Base-by-base conservation (phyloP, 106 monocot genomes). In the Allium sativum region DNA sequence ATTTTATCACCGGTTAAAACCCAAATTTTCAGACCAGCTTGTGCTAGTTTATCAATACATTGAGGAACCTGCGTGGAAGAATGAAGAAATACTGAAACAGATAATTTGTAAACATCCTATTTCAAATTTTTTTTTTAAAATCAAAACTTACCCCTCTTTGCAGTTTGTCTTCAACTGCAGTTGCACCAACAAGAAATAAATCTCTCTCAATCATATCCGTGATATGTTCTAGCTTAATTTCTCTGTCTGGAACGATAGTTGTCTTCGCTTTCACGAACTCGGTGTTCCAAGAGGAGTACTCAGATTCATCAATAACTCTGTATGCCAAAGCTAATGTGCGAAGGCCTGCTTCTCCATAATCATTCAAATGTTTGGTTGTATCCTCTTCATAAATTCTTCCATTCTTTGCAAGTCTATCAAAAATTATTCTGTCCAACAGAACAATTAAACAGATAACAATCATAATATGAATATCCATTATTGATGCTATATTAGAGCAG, bases 1-100 rank as follows among this genome's bases (percentile, higher is more conserved):
- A 84, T 81, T 68, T 89, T 89, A 54, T 89, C 88, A 20, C 88
- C 88, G 8, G 88, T 89, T 10, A 89, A 67, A 42, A 89, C 88
- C 88, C 88, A 89, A 20, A 89, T 78, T 54, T 89, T 89, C 42
- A 89, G 76, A 75, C 88, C 88, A 70, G 88, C 88, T 76, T 81
- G 84, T 50, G 88, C 80, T 52, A 89, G 67, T 47, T 84, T 89
- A 61, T 89, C 88, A 18, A 89, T 89, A 67, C 88, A 89, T 52
- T 85, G 70, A 69, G 85, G 84, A 65, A 85, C 84, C 85, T 85
- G 60, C 51, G 45, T n/a, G 50, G 40, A 20, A 62, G 12, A 43
- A 17, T 58, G 57, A 17, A 44, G 4, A 43, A 19, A 50, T 40
- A n/a, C 3, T 13, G 40, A 21, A 21, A 51, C 20, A 16, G 53